Evolutionary conservation across 73 alveolate genomes (phyloP).

Genomic region (Paramecium sexaurelia): DNA sequence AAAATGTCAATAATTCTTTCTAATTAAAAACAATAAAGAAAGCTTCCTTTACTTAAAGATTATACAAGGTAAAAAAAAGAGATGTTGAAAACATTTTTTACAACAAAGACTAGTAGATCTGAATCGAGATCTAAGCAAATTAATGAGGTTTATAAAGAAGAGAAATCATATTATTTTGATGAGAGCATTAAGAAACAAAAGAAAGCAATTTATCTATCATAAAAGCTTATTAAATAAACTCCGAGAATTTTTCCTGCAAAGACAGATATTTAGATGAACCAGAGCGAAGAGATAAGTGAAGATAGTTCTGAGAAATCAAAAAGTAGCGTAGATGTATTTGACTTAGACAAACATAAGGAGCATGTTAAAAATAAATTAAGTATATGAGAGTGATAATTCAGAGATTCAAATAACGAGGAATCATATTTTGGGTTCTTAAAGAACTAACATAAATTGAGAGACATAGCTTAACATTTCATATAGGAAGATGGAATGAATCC

Average conservation of each 20-base stretch:
- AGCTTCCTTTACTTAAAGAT: conserved; percentile 8
- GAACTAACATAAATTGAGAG: background rate
- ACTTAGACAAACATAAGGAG: background rate
- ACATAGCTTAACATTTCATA: background rate
- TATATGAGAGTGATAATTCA: conserved; percentile 24
- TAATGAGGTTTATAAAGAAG: background rate
- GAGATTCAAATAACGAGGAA: background rate
- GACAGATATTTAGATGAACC: background rate
- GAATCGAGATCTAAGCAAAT: background rate
- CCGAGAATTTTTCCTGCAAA: background rate
- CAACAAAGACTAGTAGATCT: background rate
- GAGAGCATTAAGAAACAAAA: background rate
- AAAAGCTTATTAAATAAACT: background rate
- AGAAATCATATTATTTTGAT: background rate
- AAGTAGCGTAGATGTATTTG: background rate
- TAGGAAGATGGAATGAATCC: conserved; percentile 1
- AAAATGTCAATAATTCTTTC: background rate
- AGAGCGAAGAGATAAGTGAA: conserved; percentile 17
- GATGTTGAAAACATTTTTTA: background rate
- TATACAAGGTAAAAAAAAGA: background rate
- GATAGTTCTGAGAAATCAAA: conserved; percentile 20
- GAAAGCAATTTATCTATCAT: background rate
- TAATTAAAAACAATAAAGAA: background rate
- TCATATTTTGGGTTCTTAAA: conserved; percentile 6
- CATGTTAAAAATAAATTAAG: conserved; percentile 22